These are phyloP conservation scores for Trametes meyenii DNA, from an alignment of 768 basidiomycete genomes.

Conservation along the genomic window DNA sequence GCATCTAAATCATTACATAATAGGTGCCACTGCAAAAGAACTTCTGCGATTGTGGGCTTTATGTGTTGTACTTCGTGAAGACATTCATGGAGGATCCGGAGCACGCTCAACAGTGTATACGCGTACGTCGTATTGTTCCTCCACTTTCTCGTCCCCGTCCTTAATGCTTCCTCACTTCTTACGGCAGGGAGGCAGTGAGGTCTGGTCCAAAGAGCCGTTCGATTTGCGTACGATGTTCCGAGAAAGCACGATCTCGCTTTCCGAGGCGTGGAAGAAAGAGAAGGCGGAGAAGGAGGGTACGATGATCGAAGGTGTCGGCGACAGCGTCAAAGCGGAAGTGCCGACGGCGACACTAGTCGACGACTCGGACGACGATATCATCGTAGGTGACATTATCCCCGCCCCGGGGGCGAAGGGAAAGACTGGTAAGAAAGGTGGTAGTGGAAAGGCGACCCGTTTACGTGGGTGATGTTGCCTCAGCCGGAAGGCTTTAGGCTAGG, in stretches of 20 bases:
- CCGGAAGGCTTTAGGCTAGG: background rate
- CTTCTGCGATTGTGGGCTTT: constrained; percentile 91
- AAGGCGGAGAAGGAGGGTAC: constrained; percentile 51
- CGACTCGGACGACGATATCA: constrained; percentile 44
- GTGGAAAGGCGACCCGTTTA: background rate
- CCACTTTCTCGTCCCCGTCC: background rate
- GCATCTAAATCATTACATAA: background rate
- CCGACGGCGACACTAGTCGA: constrained; percentile 30
- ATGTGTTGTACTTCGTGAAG: constrained; percentile 83
- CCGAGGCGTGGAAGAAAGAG: constrained; percentile 41
- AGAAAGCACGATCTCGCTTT: constrained; percentile 47
- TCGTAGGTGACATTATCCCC: constrained; percentile 37
- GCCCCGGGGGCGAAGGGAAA: background rate
- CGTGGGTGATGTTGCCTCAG: background rate
- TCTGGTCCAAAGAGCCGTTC: constrained; percentile 58
- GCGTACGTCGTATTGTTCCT: constrained; percentile 37
- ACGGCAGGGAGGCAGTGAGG: constrained; percentile 41
- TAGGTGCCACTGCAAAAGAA: constrained; percentile 91
- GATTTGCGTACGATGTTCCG: constrained; percentile 51
- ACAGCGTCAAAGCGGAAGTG: constrained; percentile 32
- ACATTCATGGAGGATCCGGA: constrained; percentile 71
- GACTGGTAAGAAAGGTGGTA: constrained; percentile 8
- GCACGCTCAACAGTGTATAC: constrained; percentile 52
- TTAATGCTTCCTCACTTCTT: background rate
- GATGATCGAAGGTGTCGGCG: constrained; percentile 15